Evolutionary conservation across 768 basidiomycete genomes (phyloP), one percentile per base, ranked within the genome.

Genomic region (Coprinopsis cinerea): DNA sequence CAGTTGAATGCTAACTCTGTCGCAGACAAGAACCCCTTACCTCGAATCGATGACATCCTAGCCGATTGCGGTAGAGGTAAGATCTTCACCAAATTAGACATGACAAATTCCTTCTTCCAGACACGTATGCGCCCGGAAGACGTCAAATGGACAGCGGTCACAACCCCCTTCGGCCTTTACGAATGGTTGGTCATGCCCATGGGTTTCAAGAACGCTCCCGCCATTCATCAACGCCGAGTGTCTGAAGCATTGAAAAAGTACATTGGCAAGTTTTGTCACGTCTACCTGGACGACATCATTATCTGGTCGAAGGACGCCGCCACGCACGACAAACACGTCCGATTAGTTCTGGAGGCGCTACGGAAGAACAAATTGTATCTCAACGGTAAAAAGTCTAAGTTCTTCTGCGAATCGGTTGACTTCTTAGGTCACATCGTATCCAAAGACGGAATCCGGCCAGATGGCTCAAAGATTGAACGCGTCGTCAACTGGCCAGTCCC

Each of bases 131-230:
- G 61, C n/a, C 56, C 61, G 0, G 51, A 61, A 17, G 54, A 63
- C 20, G 47, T 61, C 2, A 55, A 58, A 9, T 56, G 56, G 18
- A 74, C 71, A 0, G 72, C 70, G 0, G 68, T 75, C 1, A 53
- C 53, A 0, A 76, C 70, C 0, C 72, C 66, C 0, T 66, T 66
- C 20, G 70, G 75, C 0, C 49, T 61, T 0, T 76, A 65, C 48
- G 71, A 78, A 42, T 77, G 67, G 66, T 28, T 56, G 1, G 73
- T 74, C 1, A 75, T 76, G 71, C 73, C 56, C 7, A 59, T 47
- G 63, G 59, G 59, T 3, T 51, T 53, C 7, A 6, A 40, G 50
- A 48, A 67, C 43, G 55, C 65, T 2, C 64, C 64, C 2, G 39
- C 64, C 0, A 61, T 64, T 13, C 65, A 70, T 24, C 66, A 70